These are phyloP conservation scores for Aspergillus puulaauensis DNA, from an alignment of 2,329 filamentous ascomycete genomes.

Conservation along the genomic window DNA sequence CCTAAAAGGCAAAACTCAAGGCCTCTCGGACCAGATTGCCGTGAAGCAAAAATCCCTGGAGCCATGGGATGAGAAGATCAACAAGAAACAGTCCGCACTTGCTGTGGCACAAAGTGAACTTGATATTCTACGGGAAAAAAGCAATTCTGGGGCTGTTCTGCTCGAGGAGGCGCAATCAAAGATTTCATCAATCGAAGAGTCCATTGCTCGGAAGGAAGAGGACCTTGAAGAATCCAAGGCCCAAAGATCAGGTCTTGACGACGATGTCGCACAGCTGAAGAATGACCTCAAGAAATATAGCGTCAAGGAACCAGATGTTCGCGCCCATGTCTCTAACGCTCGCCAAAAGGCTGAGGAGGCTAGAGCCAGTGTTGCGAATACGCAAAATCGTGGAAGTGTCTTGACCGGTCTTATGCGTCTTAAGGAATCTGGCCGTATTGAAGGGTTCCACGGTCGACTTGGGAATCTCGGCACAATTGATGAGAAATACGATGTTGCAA, in stretches of 20 bases:
- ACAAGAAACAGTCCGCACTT: slow-evolving; percentile 89
- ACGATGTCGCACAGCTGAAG: slow-evolving; percentile 71
- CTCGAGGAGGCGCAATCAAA: slow-evolving; percentile 81
- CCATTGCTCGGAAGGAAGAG: slow-evolving; percentile 66
- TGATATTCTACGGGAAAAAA: slow-evolving; percentile 84
- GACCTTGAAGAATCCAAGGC: slow-evolving; percentile 75
- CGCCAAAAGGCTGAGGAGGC: slow-evolving; percentile 96
- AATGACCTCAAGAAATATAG: slow-evolving; percentile 70
- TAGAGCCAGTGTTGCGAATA: slow-evolving; percentile 81
- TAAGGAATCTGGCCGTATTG: slow-evolving; percentile 92
- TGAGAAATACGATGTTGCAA: slow-evolving; percentile 92
- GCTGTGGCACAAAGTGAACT: slow-evolving; percentile 94
- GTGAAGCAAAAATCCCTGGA: slow-evolving; percentile 90
- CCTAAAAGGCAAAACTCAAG: slow-evolving; percentile 93
- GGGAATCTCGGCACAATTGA: slow-evolving; percentile 95
- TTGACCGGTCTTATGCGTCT: slow-evolving; percentile 88
- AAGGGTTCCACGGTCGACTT: slow-evolving; percentile 92
- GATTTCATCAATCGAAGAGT: slow-evolving; percentile 69
- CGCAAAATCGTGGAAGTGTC: slow-evolving; percentile 90
- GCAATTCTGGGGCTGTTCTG: slow-evolving; percentile 80
- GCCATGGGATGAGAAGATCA: slow-evolving; percentile 96
- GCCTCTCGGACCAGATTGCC: slow-evolving; percentile 87
- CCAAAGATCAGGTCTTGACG: slow-evolving; percentile 70
- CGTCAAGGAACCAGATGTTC: slow-evolving; percentile 76
- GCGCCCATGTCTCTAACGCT: slow-evolving; percentile 80